Evolutionary conservation across 2,329 filamentous ascomycete genomes (phyloP).

Genomic region (Volutella citrinella): DNA sequence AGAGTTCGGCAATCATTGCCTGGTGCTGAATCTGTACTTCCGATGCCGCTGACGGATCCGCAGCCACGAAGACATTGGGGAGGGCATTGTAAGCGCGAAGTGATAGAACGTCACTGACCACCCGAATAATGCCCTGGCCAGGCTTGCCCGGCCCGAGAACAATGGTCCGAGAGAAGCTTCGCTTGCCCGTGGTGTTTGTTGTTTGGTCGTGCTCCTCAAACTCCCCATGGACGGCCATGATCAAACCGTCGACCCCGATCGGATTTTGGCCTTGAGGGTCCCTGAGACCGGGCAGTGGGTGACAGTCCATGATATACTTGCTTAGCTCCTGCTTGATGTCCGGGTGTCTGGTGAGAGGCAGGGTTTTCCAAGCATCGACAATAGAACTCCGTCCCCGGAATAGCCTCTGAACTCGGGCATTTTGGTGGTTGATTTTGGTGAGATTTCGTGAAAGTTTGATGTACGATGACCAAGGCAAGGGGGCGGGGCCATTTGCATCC

Average conservation of each 20-base stretch:
- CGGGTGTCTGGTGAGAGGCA: constrained; percentile 74
- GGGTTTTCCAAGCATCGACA: constrained; percentile 61
- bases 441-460: constrained; percentile 78
- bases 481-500: constrained; percentile 41
- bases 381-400: constrained; percentile 65
- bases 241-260: constrained; percentile 71
- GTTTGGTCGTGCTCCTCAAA: constrained; percentile 69
- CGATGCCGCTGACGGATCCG: constrained; percentile 21
- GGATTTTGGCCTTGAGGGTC: constrained; percentile 64
- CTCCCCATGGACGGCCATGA: constrained; percentile 78
- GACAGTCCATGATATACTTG: constrained; percentile 82
- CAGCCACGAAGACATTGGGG: constrained; percentile 38
- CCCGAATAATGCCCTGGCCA: constrained; percentile 62
- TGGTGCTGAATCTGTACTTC: constrained; percentile 51
- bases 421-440: constrained; percentile 60
- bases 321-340: constrained; percentile 62
- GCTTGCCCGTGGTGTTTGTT: constrained; percentile 56
- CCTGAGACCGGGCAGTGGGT: constrained; percentile 66
- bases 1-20: constrained; percentile 72
- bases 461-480: constrained; percentile 68
- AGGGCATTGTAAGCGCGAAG: constrained; percentile 63
- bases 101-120: constrained; percentile 76
- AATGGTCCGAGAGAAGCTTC: constrained; percentile 81
- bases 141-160: constrained; percentile 72
- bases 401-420: constrained; percentile 61